Base-by-base conservation (phyloP, 257 asterid genomes). In the Nicotiana knightiana region DNA sequence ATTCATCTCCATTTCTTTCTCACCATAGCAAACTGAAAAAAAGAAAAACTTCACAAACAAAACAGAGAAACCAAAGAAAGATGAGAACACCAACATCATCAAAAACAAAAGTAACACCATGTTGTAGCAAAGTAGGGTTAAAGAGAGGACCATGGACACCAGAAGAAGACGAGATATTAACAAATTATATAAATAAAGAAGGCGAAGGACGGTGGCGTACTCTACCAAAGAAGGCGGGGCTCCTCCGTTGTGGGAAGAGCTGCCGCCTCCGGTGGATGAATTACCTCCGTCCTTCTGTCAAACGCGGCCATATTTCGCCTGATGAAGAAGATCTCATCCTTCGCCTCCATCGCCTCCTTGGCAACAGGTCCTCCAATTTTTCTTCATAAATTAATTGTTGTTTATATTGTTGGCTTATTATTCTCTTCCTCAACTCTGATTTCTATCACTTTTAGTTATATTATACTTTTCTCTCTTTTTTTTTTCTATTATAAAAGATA, bases 331-430 rank as follows among this genome's bases (percentile, higher is more conserved):
- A 93, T 82, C 95, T 93, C 89, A 93, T 93, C 46, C 88, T 93
- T 67, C 95, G 97, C 77, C 97, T 93, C 81, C 97, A 93, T 88
- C 95, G 94, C 77, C 97, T 92, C 65, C 93, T 93, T 33, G 97
- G 97, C 39, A 93, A 93, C 88, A 87, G 97, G 97, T 91, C 7
- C 61, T 43, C 15, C 65, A 0, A 2, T 11, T 18, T 15, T n/a
- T 1, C 18, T 7, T 43, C 16, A 8, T 26, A 58, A 17, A 67
- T 32, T 17, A 12, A 24, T 6, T 21, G 9, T 16, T 46, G 55
- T 4, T 65, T 28, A 26, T 12, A 46, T 46, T 28, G 4, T 28
- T 7, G 18, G 67, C 16, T 10, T 71, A 58, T 79, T 28, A 3
- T 43, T 8, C 3, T 43, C 10, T 43, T 9, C 51, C 51, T 43